Base-by-base conservation (phyloP, 441 rosid genomes). In the Gossypium davidsonii region DNA sequence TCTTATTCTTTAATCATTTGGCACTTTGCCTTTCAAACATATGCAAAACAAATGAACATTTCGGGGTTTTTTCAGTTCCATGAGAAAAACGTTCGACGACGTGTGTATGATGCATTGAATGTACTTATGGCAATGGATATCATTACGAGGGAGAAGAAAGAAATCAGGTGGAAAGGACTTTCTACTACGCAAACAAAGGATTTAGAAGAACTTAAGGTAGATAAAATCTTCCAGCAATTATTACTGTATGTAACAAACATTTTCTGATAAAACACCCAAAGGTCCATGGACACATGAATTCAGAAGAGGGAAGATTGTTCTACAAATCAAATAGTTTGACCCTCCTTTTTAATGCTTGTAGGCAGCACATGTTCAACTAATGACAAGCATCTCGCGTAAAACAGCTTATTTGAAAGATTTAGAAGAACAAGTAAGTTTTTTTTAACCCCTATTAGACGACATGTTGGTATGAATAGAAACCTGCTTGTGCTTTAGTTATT, bases 81-180 rank as follows among this genome's bases (percentile, higher is more conserved):
- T 37, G 89, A 85, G 80, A 85, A 87, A 79, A 87, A 84, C 80
- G 85, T 87, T 46, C 73, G 89, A 71, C 72, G 88, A 23, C 83
- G 86, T 77, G 91, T 85, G 12, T 85, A 84, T 76, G 89, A 85
- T 62, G 86, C 86, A 20, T 69, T 85, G 57, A 84, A 87, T 73
- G 89, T 87, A 20, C 83, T 87, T 44, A 84, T 82, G 86, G 91
- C 89, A 0, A 73, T 84, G 83, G 85, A 87, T 79, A 85, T 85
- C 25, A 84, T 85, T 8, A 79, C 84, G 6, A 81, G 84, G 61
- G 86, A 81, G 71, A 85, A 87, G 80, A 87, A 87, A 25, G 89
- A 85, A 77, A 84, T 85, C 65, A 79, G 76, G 66, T 87, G 91
- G 91, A 87, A 81, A 79, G 89, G 89, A 7, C 88, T 82, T 68